phyloP scores from a whole-genome alignment of 1,284 basidiomycete genomes.

The Cutaneotrichosporon daszewskae region DNA sequence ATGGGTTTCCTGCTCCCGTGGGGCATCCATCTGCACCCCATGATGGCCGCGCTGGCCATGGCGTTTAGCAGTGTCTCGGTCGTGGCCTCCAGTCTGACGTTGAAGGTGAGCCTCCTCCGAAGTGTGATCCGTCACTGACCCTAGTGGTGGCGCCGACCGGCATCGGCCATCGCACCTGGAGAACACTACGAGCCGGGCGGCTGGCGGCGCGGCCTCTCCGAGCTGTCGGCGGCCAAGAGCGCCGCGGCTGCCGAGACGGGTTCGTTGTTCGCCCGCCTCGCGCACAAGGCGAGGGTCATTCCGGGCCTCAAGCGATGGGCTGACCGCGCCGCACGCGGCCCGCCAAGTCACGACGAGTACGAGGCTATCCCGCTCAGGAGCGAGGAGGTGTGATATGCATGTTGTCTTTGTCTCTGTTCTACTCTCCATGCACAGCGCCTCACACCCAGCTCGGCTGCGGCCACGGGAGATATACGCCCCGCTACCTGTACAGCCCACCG shows the following conservation, averaged over 20 bases:
- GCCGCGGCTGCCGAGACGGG: background rate
- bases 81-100: conserved; percentile 77
- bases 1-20: conserved; percentile 95
- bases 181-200: conserved; percentile 49
- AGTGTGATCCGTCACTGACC: background rate
- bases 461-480: too few species aligned
- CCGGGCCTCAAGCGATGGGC: conserved; percentile 16
- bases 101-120: conserved; percentile 53
- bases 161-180: conserved; percentile 62
- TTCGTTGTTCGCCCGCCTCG: conserved; percentile 8
- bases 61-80: conserved; percentile 95
- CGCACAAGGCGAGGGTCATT: conserved; percentile 9
- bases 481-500: too few species aligned
- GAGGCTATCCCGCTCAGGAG: conserved; percentile 38
- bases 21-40: conserved; percentile 89
- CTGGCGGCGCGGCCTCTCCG: conserved; percentile 25
- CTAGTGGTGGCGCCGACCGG: conserved; percentile 69
- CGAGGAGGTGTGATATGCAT: too few species aligned
- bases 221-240: conserved; percentile 14
- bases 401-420: too few species aligned
- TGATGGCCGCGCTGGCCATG: conserved; percentile 98
- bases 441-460: too few species aligned
- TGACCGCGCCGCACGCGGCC: conserved; percentile 15
- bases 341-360: conserved; percentile 22
- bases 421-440: too few species aligned